These are phyloP conservation scores for Fusarium sp. DNA, from an alignment of 2,329 filamentous ascomycete genomes.

Conservation along the genomic window DNA sequence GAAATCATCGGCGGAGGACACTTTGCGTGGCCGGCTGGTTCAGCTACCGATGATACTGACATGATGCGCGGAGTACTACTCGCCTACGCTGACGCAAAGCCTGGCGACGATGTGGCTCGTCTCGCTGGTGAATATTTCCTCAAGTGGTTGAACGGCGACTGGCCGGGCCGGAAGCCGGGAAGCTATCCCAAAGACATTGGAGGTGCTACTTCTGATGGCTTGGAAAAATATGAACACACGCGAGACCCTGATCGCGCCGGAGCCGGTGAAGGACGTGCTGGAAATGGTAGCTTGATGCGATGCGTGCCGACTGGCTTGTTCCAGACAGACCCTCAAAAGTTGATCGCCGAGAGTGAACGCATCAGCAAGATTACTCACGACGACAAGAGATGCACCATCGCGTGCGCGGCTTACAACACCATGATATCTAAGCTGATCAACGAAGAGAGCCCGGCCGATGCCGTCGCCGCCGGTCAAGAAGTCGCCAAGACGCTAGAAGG, in stretches of 20 bases:
- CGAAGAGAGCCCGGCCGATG: slow-evolving; percentile 38
- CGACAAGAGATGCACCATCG: slow-evolving; percentile 49
- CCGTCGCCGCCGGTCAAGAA: slow-evolving; percentile 45
- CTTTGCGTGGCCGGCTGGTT: slow-evolving; percentile 56
- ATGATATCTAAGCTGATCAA: slow-evolving; percentile 51
- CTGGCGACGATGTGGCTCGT: slow-evolving; percentile 46
- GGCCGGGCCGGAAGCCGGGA: slow-evolving; percentile 54
- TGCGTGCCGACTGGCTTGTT: slow-evolving; percentile 60
- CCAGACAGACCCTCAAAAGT: slow-evolving; percentile 38
- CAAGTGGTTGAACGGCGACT: slow-evolving; percentile 56
- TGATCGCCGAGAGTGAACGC: slow-evolving; percentile 48
- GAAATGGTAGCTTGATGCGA: slow-evolving; percentile 62
- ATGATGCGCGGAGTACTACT: slow-evolving; percentile 59
- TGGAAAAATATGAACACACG: slow-evolving; percentile 45
- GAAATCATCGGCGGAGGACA: slow-evolving; percentile 59
- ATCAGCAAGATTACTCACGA: slow-evolving; percentile 56
- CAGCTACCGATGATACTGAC: slow-evolving; percentile 62
- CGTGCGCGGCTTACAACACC: slow-evolving; percentile 56
- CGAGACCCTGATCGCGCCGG: slow-evolving; percentile 45
- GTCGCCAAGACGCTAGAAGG: slow-evolving; percentile 41
- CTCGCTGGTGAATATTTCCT: slow-evolving; percentile 55
- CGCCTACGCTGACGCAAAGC: slow-evolving; percentile 51
- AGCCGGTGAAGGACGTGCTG: slow-evolving; percentile 53
- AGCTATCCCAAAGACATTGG: slow-evolving; percentile 54
- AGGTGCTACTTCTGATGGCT: slow-evolving; percentile 51